Conservation (phyloP, 306 rosid genomes). For the Glycyrrhiza uralensis region DNA sequence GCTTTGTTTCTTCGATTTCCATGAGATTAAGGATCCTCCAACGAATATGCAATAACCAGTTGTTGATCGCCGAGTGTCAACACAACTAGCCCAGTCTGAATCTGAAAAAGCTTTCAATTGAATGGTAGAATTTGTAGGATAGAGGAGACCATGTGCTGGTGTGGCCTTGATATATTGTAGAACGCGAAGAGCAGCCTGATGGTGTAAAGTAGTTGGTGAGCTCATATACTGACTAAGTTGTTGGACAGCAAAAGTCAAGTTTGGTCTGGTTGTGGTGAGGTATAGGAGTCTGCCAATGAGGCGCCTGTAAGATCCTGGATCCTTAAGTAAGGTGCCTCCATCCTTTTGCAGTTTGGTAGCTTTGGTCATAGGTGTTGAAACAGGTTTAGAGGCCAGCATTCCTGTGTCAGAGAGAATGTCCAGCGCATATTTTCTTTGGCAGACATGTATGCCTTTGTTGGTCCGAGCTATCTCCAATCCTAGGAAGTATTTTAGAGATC, state of each 20-base stretch:
- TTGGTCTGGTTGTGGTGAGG: not conserved
- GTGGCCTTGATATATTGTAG: not conserved
- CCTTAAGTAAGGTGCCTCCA: too few species aligned
- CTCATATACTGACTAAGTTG: not conserved
- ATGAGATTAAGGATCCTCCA: not conserved
- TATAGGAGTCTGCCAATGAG: too few species aligned
- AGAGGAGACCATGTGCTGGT: not conserved
- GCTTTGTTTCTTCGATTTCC: not conserved
- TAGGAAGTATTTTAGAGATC: not conserved
- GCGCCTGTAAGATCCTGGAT: not conserved
- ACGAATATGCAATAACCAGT: not conserved
- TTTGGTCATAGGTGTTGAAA: not conserved
- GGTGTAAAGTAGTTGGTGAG: not conserved
- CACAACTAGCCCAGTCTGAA: not conserved
- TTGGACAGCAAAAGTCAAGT: not conserved
- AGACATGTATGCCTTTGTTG: not conserved
- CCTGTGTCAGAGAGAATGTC: not conserved
- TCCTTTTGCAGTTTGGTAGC: too few species aligned
- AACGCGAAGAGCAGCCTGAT: not conserved
- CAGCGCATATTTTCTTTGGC: not conserved
- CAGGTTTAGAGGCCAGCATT: not conserved
- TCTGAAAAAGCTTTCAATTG: not conserved
- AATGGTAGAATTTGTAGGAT: not conserved
- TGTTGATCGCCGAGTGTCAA: not conserved
- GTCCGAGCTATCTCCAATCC: not conserved